Evolutionary conservation across 2,329 filamentous ascomycete species (phyloP).

Genomic region (Lithohypha guttulata): DNA sequence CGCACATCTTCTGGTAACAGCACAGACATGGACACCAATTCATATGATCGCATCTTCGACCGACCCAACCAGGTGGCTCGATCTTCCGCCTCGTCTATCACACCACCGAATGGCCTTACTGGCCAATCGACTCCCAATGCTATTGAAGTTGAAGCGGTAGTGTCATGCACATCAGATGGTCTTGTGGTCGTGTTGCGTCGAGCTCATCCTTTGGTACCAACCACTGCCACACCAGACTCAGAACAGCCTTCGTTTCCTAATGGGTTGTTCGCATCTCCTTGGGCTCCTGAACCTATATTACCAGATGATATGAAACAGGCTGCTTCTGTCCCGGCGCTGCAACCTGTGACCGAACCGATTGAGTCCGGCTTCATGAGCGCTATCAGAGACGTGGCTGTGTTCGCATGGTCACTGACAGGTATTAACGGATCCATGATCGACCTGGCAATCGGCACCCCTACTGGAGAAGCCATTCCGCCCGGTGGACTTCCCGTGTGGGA

Average conservation of each 20-base stretch:
- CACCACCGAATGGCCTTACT: conserved; percentile 10
- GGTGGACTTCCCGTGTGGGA: conserved; percentile 54
- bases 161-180: conserved; percentile 82
- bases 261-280: conserved; percentile 69
- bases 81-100: conserved; percentile 19
- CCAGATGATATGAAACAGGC: conserved; percentile 17
- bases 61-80: conserved; percentile 19
- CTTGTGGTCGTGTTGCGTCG: conserved; percentile 69
- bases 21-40: conserved; percentile 29
- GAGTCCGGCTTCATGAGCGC: conserved; percentile 57
- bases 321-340: conserved; percentile 25
- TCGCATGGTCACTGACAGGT: conserved; percentile 70
- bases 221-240: conserved; percentile 35
- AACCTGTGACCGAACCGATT: conserved; percentile 32
- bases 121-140: conserved; percentile 22
- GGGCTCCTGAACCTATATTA: conserved; percentile 57
- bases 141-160: conserved; percentile 75
- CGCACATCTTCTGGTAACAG: conserved; percentile 33
- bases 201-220: conserved; percentile 59
- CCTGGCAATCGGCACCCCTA: conserved; percentile 51
- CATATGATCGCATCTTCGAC: conserved; percentile 37
- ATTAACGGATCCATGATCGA: conserved; percentile 66
- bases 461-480: conserved; percentile 52
- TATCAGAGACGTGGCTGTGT: conserved; percentile 77
- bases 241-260: conserved; percentile 38